Percentiles rank a stretch among this genome's conserved stretches.
These are phyloP conservation scores for Nymphaea thermarum DNA, from an alignment of 164 flowering plant species.

Conservation along the genomic window DNA sequence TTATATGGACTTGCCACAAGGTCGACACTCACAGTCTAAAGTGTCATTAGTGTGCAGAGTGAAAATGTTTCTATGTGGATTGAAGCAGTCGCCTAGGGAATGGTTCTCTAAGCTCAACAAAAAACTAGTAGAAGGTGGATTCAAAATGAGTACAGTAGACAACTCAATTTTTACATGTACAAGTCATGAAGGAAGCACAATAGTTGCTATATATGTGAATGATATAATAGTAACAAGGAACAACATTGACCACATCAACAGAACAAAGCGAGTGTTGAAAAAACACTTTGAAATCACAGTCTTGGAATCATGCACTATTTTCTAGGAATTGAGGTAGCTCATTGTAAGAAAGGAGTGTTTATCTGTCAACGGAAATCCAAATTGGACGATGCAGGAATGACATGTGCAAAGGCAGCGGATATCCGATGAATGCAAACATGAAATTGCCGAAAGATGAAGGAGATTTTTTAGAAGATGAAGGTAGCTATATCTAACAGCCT, in stretches of 20 bases:
- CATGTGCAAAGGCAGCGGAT: too few relatives aligned
- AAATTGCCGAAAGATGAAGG: too few relatives aligned
- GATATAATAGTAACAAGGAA: neutral
- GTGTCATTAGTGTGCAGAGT: neutral
- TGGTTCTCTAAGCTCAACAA: neutral
- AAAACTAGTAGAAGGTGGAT: neutral
- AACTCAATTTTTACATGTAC: neutral
- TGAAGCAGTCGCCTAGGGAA: neutral
- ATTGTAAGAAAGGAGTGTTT: neutral
- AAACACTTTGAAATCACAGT: neutral
- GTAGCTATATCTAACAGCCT: too few relatives aligned
- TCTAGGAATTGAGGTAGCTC: neutral
- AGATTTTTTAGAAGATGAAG: too few relatives aligned
- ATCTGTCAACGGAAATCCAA: neutral
- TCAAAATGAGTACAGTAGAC: neutral
- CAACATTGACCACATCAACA: neutral
- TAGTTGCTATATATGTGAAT: neutral
- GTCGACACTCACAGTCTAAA: neutral
- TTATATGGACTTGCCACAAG: neutral
- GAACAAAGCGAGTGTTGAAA: neutral
- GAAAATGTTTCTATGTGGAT: neutral
- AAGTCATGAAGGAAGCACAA: neutral
- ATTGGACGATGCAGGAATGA: neutral
- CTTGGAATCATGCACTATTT: neutral
- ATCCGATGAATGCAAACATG: too few relatives aligned